A percentile compares a stretch with the other conserved stretches of the same genome.
Evolutionary conservation across 169 alveolate genomes (phyloP).

Genomic region (Cyclospora cayetanensis): DNA sequence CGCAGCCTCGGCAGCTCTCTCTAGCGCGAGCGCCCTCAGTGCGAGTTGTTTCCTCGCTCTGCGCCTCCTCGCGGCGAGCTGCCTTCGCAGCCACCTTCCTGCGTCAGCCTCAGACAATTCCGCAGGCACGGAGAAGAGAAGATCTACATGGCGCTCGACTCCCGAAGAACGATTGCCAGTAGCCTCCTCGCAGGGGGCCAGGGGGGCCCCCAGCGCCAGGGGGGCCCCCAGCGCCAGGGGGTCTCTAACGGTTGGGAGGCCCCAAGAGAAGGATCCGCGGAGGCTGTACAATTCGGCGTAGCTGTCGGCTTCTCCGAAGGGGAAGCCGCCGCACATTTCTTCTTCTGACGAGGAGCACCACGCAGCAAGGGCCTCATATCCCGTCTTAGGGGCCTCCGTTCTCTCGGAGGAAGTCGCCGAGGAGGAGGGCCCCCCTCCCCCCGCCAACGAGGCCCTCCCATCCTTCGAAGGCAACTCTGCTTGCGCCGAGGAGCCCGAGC

Average conservation of each 20-base stretch:
- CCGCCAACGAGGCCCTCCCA: too few species aligned
- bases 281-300: neutral
- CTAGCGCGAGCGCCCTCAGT: neutral
- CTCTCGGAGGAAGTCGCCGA: too few species aligned
- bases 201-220: neutral
- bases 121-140: neutral
- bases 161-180: neutral
- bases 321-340: neutral
- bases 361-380: neutral
- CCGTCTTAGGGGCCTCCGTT: too few species aligned
- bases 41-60: neutral
- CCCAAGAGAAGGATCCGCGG: neutral
- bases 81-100: neutral
- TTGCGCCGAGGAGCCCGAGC: too few species aligned
- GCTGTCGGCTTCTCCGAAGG: neutral
- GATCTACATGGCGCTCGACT: neutral
- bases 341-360: neutral
- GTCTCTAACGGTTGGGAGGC: neutral
- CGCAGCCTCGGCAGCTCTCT: slow-evolving; percentile 9
- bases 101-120: neutral
- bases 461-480: too few species aligned
- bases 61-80: neutral
- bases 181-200: neutral
- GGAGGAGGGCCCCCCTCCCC: too few species aligned
- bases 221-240: neutral